These are phyloP conservation scores for Clonostachys byssicola DNA, from an alignment of 2,329 filamentous ascomycete species.

Conservation along the genomic window DNA sequence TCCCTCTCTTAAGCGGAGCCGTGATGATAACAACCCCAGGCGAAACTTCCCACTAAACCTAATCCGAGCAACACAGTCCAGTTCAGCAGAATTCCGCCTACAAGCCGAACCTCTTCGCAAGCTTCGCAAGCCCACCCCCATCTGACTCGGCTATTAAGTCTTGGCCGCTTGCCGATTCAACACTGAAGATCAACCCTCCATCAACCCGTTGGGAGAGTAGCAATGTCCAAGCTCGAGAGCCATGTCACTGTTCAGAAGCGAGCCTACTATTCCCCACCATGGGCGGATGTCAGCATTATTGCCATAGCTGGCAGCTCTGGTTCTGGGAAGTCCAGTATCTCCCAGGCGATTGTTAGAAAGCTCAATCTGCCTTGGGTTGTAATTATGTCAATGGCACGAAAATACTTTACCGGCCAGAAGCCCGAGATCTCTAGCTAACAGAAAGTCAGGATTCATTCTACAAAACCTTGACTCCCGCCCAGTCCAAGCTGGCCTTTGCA, in stretches of 20 bases:
- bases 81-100: too few species aligned
- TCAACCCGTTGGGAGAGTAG: background rate
- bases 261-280: slow-evolving; percentile 87
- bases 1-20: too few species aligned
- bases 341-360: slow-evolving; percentile 83
- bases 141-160: too few species aligned
- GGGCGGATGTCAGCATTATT: slow-evolving; percentile 95
- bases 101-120: too few species aligned
- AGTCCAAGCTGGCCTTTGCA: slow-evolving; percentile 74
- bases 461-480: slow-evolving; percentile 76
- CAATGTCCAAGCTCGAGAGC: slow-evolving; percentile 25
- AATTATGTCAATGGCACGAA: slow-evolving; percentile 85
- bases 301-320: slow-evolving; percentile 93
- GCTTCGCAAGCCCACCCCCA: too few species aligned
- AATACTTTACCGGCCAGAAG: background rate
- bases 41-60: too few species aligned
- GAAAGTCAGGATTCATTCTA: slow-evolving; percentile 84
- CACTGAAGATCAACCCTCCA: background rate
- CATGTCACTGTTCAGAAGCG: slow-evolving; percentile 48
- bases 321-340: slow-evolving; percentile 89
- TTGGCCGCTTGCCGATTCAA: too few species aligned
- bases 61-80: too few species aligned
- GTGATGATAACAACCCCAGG: too few species aligned
- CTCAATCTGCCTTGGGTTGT: slow-evolving; percentile 97
- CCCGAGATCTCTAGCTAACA: slow-evolving; percentile 10